phyloP scores from a whole-genome alignment of 345 rosid genomes.

The Ricinus communis region DNA sequence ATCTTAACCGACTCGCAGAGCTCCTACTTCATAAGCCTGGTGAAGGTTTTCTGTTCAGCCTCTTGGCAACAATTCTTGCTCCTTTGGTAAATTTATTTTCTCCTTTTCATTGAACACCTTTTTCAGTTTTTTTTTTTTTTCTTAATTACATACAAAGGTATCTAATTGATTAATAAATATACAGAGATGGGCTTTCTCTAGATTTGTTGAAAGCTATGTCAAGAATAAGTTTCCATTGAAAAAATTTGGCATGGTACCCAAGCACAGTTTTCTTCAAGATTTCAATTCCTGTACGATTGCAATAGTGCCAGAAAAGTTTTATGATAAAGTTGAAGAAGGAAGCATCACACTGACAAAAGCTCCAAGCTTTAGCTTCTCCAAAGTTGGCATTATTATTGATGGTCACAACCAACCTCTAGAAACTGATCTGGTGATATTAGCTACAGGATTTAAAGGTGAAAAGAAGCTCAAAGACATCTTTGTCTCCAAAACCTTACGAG shows the following conservation, averaged over 20 bases:
- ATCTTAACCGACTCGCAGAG: slow-evolving; percentile 47
- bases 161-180: neutral
- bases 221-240: slow-evolving; percentile 31
- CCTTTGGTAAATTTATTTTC: slow-evolving; percentile 31
- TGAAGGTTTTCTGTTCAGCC: slow-evolving; percentile 36
- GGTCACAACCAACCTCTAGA: slow-evolving; percentile 24
- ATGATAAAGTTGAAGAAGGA: slow-evolving; percentile 42
- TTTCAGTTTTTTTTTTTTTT: neutral
- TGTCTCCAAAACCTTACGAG: slow-evolving; percentile 22
- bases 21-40: slow-evolving; percentile 52
- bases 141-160: neutral
- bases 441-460: slow-evolving; percentile 44
- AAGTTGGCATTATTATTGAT: slow-evolving; percentile 28
- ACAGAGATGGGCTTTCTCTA: slow-evolving; percentile 39
- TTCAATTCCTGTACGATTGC: slow-evolving; percentile 28
- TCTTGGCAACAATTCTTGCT: slow-evolving; percentile 38
- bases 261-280: slow-evolving; percentile 33
- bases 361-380: slow-evolving; percentile 32
- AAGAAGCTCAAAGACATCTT: slow-evolving; percentile 37
- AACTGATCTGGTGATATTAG: slow-evolving; percentile 36
- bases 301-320: slow-evolving; percentile 32
- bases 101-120: neutral
- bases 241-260: slow-evolving; percentile 47
- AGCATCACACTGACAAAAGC: slow-evolving; percentile 45
- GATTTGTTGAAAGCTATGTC: slow-evolving; percentile 36